Percentiles rank a stretch among this genome's conserved stretches.
These are phyloP conservation scores for Neonectria hederae DNA, from an alignment of 2,329 filamentous ascomycete genomes.

Conservation along the genomic window DNA sequence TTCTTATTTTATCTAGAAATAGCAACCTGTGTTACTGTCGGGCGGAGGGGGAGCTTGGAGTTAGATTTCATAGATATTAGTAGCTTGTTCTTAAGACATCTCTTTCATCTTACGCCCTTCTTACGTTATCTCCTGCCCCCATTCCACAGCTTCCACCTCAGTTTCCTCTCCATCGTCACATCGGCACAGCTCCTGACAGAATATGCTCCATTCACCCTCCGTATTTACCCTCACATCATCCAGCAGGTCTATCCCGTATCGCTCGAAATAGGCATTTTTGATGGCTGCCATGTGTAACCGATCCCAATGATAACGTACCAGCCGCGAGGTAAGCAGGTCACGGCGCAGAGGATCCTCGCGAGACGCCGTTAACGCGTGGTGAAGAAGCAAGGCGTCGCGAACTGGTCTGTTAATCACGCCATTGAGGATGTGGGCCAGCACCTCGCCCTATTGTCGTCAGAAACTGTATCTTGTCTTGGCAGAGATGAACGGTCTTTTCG, in stretches of 20 bases:
- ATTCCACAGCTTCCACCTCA: background rate
- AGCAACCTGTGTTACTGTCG: no score
- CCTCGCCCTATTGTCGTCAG: slow-evolving; percentile 77
- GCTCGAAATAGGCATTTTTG: slow-evolving; percentile 80
- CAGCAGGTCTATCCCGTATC: slow-evolving; percentile 79
- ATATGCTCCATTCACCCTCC: slow-evolving; percentile 78
- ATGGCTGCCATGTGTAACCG: slow-evolving; percentile 80
- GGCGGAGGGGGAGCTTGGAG: no score
- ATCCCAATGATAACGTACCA: slow-evolving; percentile 95
- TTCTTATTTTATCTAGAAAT: background rate
- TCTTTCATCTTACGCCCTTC: no score
- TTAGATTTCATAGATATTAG: no score
- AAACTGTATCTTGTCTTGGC: background rate
- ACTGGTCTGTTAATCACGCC: slow-evolving; percentile 96
- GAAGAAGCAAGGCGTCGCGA: slow-evolving; percentile 87
- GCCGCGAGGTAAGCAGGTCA: slow-evolving; percentile 85
- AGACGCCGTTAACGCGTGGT: slow-evolving; percentile 85
- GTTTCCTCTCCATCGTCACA: background rate
- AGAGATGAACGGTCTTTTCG: slow-evolving; percentile 13
- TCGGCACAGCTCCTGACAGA: slow-evolving; percentile 73
- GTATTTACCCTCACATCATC: slow-evolving; percentile 82
- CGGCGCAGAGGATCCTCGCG: slow-evolving; percentile 77
- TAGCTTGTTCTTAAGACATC: no score
- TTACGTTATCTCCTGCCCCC: background rate
- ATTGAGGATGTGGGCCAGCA: slow-evolving; percentile 94